Evolutionary conservation across 139 green algal species (phyloP).

Genomic region (Microglena sp.): DNA sequence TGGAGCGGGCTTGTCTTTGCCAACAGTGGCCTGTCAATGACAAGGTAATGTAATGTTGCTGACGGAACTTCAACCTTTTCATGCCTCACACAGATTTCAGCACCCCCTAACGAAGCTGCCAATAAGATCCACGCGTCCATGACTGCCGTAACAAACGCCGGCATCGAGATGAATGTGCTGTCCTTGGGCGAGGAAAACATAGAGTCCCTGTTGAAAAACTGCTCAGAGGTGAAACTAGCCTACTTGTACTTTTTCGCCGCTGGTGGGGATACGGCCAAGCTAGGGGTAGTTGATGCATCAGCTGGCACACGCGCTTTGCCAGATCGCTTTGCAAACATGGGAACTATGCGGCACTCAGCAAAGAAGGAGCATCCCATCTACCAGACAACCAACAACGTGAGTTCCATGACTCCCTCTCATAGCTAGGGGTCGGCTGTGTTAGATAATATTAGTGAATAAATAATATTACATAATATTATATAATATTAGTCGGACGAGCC

Average conservation of each 20-base stretch:
- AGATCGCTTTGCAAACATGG: constrained; percentile 19
- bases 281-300: neutral
- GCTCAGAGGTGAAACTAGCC: neutral
- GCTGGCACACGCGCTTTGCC: neutral
- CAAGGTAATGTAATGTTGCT: no score
- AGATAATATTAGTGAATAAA: no score
- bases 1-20: no score
- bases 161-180: neutral
- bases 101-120: no score
- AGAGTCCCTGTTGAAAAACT: neutral
- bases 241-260: constrained; percentile 4
- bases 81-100: no score
- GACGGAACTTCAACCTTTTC: no score
- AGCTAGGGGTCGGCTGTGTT: no score
- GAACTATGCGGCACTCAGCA: constrained; percentile 9
- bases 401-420: no score
- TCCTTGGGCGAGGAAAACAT: constrained; percentile 2
- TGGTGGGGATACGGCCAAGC: neutral
- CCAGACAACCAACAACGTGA: constrained; percentile 16
- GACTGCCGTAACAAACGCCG: constrained; percentile 2
- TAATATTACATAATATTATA: no score
- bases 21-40: no score
- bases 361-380: constrained; percentile 19
- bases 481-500: no score
- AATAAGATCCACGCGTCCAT: no score